Conservation (phyloP, 1,139 yeast species). For the Scheffersomyces segobiensis region DNA sequence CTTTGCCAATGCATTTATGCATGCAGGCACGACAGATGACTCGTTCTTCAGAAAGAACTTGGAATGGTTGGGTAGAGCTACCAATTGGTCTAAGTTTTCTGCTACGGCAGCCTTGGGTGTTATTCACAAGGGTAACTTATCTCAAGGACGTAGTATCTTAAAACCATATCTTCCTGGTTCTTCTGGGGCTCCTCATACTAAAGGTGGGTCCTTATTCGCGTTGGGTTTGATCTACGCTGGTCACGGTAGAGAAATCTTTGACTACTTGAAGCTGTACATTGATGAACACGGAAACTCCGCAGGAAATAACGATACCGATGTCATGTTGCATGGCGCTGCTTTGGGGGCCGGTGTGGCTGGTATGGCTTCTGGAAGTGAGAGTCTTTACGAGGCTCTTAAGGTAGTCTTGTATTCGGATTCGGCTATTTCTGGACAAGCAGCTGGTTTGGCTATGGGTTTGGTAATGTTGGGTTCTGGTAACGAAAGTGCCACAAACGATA, state of each 20-base stretch:
- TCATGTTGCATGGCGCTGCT: conserved; percentile 92
- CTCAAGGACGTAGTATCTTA: conserved; percentile 85
- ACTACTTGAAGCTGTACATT: conserved; percentile 72
- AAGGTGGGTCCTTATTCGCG: conserved; percentile 95
- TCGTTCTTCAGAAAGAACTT: conserved; percentile 86
- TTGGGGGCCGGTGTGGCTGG: conserved; percentile 97
- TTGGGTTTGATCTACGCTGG: conserved; percentile 95
- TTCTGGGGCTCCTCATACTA: conserved; percentile 77
- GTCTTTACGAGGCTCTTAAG: conserved; percentile 79
- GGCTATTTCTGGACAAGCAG: conserved; percentile 95
- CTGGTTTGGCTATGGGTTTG: conserved; percentile 95
- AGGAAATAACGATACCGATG: conserved; percentile 77
- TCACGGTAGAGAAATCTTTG: conserved; percentile 86
- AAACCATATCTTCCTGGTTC: conserved; percentile 92
- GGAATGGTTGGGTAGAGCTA: conserved; percentile 96
- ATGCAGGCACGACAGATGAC: conserved; percentile 96
- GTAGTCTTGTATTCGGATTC: conserved; percentile 87
- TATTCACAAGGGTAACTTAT: conserved; percentile 89
- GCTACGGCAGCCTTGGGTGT: conserved; percentile 99
- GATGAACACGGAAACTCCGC: conserved; percentile 68
- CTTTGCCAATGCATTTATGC: conserved; percentile 91
- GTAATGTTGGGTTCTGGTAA: conserved; percentile 94
- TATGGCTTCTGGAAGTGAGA: conserved; percentile 81
- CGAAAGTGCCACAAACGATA: conserved; percentile 69
- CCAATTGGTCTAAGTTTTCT: conserved; percentile 96